A percentile compares a stretch with the other conserved stretches of the same genome.
phyloP scores from a whole-genome alignment of 2,329 filamentous ascomycete species.

The Sclerotinia spermophila region DNA sequence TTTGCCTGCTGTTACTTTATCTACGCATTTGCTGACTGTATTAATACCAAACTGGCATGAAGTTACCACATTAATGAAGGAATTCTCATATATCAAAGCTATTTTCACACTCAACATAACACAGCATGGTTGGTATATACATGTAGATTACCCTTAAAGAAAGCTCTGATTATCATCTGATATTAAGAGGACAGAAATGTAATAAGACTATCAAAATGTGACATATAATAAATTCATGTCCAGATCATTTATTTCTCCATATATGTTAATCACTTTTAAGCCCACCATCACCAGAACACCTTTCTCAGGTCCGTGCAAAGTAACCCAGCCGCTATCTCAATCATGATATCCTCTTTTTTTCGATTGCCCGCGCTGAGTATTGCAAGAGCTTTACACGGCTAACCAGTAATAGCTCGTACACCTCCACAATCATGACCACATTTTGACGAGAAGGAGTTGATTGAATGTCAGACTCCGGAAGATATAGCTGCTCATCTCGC shows the following conservation, averaged over 20 bases:
- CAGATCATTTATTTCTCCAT: fast-evolving
- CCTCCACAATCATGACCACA: not conserved
- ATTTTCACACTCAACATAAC: not conserved
- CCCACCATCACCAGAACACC: not conserved
- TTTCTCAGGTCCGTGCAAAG: not conserved
- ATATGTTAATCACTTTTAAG: not conserved
- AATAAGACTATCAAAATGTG: not conserved
- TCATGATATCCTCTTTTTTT: not conserved
- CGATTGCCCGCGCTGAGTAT: not conserved
- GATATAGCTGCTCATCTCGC: not conserved
- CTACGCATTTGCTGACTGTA: not conserved
- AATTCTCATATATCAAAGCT: fast-evolving
- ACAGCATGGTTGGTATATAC: fast-evolving
- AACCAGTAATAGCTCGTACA: not conserved
- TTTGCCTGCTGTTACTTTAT: not conserved
- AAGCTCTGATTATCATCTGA: not conserved
- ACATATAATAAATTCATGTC: not conserved
- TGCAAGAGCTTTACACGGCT: too few relatives aligned
- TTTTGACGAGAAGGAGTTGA: not conserved
- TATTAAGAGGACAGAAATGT: not conserved
- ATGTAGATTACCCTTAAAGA: fast-evolving
- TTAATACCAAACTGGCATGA: not conserved
- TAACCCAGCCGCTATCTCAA: not conserved
- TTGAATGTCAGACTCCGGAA: not conserved
- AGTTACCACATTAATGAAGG: not conserved